phyloP scores from a whole-genome alignment of 2,329 filamentous ascomycete species.

The Paraphoma sp. region DNA sequence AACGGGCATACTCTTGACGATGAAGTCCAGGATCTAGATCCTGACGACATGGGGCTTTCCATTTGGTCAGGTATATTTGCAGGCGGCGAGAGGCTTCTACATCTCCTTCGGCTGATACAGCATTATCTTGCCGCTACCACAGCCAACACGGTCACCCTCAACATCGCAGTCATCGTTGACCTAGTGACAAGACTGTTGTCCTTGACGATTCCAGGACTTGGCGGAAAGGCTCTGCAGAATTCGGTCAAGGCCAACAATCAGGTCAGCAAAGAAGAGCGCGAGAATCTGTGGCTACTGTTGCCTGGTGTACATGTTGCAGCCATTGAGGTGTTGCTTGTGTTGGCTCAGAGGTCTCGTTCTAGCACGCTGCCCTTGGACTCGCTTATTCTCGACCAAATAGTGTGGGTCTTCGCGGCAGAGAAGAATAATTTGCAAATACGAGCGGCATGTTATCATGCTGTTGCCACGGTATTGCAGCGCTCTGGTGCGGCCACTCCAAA shows the following conservation, averaged over 20 bases:
- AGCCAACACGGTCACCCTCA: constrained; percentile 69
- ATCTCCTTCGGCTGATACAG: constrained; percentile 70
- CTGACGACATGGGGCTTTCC: constrained; percentile 61
- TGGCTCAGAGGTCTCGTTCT: constrained; percentile 65
- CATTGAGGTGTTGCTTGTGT: constrained; percentile 65
- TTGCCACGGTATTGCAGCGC: constrained; percentile 64
- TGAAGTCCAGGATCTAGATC: constrained; percentile 47
- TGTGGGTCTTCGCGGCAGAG: constrained; percentile 71
- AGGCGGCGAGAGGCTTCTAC: constrained; percentile 72
- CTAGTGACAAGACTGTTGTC: constrained; percentile 73
- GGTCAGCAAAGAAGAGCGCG: constrained; percentile 78
- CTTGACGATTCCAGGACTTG: constrained; percentile 60
- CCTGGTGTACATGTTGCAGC: constrained; percentile 76
- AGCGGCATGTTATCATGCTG: constrained; percentile 64
- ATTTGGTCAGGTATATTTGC: constrained; percentile 77
- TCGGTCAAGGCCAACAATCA: constrained; percentile 71
- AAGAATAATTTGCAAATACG: constrained; percentile 62
- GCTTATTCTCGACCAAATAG: constrained; percentile 72
- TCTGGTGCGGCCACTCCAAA: constrained; percentile 73
- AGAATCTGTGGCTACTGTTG: constrained; percentile 75
- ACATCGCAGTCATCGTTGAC: constrained; percentile 72
- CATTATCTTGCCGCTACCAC: constrained; percentile 70
- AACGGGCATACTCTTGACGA: constrained; percentile 39
- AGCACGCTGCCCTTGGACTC: constrained; percentile 67
- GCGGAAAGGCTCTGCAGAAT: constrained; percentile 48